Conservation (phyloP, 331 rosid genomes). For the Ulmus americana region DNA sequence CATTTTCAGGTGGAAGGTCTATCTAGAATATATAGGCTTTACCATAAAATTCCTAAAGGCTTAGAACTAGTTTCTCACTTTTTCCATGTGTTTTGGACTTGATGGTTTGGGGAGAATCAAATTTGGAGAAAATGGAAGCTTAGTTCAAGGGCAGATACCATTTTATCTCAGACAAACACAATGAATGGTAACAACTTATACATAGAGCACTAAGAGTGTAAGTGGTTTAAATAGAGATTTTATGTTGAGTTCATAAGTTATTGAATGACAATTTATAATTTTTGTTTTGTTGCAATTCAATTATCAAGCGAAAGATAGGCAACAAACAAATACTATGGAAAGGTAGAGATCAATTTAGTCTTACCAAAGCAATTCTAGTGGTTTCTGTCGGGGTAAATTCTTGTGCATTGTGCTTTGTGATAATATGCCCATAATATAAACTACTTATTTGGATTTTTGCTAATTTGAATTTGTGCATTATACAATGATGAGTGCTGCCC, state of each 20-base stretch:
- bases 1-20: too few species aligned
- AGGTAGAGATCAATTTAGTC: conserved; percentile 50
- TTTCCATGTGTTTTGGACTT: conserved; percentile 52
- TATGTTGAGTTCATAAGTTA: conserved; percentile 14
- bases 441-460: too few species aligned
- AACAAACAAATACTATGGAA: conserved; percentile 34
- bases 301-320: conserved; percentile 28
- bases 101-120: conserved; percentile 70
- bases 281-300: conserved; percentile 46
- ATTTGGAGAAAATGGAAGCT: conserved; percentile 73
- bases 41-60: too few species aligned
- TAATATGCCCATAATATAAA: too few species aligned
- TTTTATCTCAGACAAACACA: conserved; percentile 36
- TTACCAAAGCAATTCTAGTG: conserved; percentile 26
- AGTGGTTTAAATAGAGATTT: conserved; percentile 25
- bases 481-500: too few species aligned
- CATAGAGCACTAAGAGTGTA: conserved; percentile 46
- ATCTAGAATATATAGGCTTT: too few species aligned
- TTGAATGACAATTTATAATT: not conserved
- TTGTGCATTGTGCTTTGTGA: too few species aligned
- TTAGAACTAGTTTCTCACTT: too few species aligned
- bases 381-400: conserved; percentile 27
- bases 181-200: conserved; percentile 52
- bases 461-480: too few species aligned
- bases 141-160: conserved; percentile 61